Evolutionary conservation across 2,329 filamentous ascomycete genomes (phyloP).

Genomic region (Aureobasidium sp.): DNA sequence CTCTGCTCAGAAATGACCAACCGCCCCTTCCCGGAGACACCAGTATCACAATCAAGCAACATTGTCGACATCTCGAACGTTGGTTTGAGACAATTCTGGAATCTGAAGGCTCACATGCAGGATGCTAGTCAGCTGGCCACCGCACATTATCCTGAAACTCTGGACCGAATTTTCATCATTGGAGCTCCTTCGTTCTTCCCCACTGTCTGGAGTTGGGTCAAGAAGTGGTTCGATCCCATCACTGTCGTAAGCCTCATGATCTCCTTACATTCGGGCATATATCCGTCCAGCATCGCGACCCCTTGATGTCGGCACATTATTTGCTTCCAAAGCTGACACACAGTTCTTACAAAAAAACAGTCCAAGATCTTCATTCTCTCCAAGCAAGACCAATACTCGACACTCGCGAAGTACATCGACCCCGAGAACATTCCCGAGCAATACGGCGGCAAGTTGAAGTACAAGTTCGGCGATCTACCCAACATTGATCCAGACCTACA

Average conservation of each 20-base stretch:
- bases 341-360: background rate
- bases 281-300: too few relatives aligned
- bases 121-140: slow-evolving; percentile 81
- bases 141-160: slow-evolving; percentile 88
- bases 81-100: slow-evolving; percentile 91
- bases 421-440: slow-evolving; percentile 74
- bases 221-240: slow-evolving; percentile 84
- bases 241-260: slow-evolving; percentile 47
- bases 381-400: slow-evolving; percentile 62
- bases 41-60: slow-evolving; percentile 86
- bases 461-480: slow-evolving; percentile 66
- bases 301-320: too few relatives aligned
- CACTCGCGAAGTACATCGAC: slow-evolving; percentile 75
- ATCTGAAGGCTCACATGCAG: slow-evolving; percentile 88
- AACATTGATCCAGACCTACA: slow-evolving; percentile 53
- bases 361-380: slow-evolving; percentile 93
- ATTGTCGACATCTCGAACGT: slow-evolving; percentile 89
- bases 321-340: too few relatives aligned
- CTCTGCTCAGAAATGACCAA: slow-evolving; percentile 68
- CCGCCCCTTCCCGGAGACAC: slow-evolving; percentile 66
- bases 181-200: slow-evolving; percentile 86
- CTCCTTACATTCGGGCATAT: too few relatives aligned
- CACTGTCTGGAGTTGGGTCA: slow-evolving; percentile 91
- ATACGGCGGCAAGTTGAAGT: slow-evolving; percentile 83
- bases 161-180: slow-evolving; percentile 81